Base-by-base conservation (phyloP, 495 filamentous ascomycete species). In the Lepraria neglecta region DNA sequence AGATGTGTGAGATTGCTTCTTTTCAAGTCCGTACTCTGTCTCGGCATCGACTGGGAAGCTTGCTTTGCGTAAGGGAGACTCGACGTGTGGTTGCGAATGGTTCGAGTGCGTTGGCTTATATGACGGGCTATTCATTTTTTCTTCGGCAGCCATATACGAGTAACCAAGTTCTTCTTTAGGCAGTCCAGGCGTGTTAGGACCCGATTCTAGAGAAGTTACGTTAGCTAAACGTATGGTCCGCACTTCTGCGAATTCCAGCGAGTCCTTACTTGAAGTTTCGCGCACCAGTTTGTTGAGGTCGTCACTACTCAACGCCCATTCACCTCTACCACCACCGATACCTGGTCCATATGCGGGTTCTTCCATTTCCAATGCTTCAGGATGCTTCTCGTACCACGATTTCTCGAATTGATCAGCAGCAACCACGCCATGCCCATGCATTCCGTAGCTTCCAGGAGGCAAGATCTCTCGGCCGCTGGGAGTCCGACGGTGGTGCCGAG, bases 231-330 rank as follows among this genome's bases (percentile, higher is more conserved):
- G 53, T 44, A 30, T 7, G 4, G 30, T 28, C n/a, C 6, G n/a
- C 14, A n/a, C 6, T 15, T 30, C 38, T 28, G 21, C 51, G 54
- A 15, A 21, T 40, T 42, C 28, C 35, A 55, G 30, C 15, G 5
- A 27, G 59, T 27, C 62, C 73, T 72, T 67, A 64, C 76, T 82
- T 43, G 81, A 82, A 40, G 87, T 88, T 50, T 90, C 80, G 50
- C 83, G 78, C 54, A 97, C 92, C 64, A 96, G 85, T 76, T 90
- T 91, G 73, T 95, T 95, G 67, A 99, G 76, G 67, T 96, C 89
- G 47, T 91, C 89, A 63, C 88, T 91, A 72, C 89, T 95, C 82
- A 96, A 78, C 62, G 90, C 91, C 78, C 87, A 94, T 74, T 92
- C 87, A 50, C 85, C 83, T 60, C 86, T 79, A 28, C 82, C 83